These are phyloP conservation scores for Zygosaccharomyces siamensis DNA, from an alignment of 805 yeast genomes.

Conservation along the genomic window DNA sequence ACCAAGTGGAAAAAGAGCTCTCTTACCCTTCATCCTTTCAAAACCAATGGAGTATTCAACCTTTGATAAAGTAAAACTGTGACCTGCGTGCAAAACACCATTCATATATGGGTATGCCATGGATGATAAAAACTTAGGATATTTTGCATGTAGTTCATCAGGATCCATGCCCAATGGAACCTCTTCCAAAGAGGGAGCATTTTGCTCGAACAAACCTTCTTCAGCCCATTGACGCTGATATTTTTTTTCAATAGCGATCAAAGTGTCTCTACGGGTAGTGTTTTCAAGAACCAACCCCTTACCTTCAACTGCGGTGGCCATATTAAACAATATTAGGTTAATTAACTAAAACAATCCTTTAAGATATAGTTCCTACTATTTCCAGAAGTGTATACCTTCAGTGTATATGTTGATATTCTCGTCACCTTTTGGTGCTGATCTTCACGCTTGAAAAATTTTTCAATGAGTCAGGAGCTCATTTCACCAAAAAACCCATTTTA, in stretches of 20 bases:
- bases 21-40: conserved; percentile 90
- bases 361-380: neutral
- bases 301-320: conserved; percentile 28
- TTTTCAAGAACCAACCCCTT: conserved; percentile 41
- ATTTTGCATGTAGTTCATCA: conserved; percentile 68
- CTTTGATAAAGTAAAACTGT: conserved; percentile 89
- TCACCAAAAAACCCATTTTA: neutral
- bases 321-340: conserved; percentile 2
- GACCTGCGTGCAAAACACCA: conserved; percentile 98
- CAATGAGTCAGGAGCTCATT: neutral
- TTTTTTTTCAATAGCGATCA: conserved; percentile 81
- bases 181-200: conserved; percentile 79
- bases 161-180: conserved; percentile 47
- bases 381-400: neutral
- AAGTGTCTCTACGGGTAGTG: conserved; percentile 92
- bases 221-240: conserved; percentile 86
- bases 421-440: neutral
- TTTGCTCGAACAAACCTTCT: conserved; percentile 76
- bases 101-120: conserved; percentile 99
- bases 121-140: conserved; percentile 84
- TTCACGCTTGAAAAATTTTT: neutral
- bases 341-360: neutral
- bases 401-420: neutral
- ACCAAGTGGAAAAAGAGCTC: conserved; percentile 91
- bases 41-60: conserved; percentile 89